Evolutionary conservation across 495 filamentous ascomycete species (phyloP).

Genomic region (Talaromyces liani): DNA sequence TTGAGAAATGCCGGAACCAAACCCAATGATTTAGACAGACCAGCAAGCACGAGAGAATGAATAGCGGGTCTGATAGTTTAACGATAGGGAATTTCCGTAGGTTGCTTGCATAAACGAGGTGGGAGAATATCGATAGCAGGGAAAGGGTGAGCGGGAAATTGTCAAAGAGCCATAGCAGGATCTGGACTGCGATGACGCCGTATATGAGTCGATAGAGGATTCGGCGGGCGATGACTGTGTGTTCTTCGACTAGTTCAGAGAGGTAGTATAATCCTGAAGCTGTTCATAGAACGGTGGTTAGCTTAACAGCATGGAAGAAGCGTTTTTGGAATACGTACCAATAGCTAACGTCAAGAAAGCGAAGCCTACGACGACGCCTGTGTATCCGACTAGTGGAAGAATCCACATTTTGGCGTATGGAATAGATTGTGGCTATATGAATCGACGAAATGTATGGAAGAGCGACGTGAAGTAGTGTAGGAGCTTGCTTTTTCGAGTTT

Average conservation of each 20-base stretch:
- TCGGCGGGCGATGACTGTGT: conserved; percentile 84
- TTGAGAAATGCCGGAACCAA: conserved; percentile 92
- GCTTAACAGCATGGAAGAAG: neutral
- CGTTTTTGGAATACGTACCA: conserved; percentile 43
- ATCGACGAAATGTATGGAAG: neutral
- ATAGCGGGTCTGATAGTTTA: conserved; percentile 80
- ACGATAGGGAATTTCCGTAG: conserved; percentile 82
- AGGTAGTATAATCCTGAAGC: conserved; percentile 97
- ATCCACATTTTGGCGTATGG: conserved; percentile 68
- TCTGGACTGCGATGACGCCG: conserved; percentile 65
- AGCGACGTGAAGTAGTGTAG: neutral
- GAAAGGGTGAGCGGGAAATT: conserved; percentile 71
- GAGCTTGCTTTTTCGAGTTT: neutral
- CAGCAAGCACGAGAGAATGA: conserved; percentile 75
- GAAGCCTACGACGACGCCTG: conserved; percentile 83
- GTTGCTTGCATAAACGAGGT: conserved; percentile 85
- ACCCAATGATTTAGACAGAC: conserved; percentile 92
- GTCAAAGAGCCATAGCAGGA: conserved; percentile 72
- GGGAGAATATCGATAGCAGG: conserved; percentile 68
- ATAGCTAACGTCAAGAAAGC: conserved; percentile 89
- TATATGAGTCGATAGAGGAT: conserved; percentile 82
- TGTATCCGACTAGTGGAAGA: conserved; percentile 79
- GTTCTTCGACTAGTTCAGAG: conserved; percentile 95
- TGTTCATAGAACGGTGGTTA: conserved; percentile 23
- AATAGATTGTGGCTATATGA: neutral